Evolutionary conservation across 768 basidiomycete genomes (phyloP).

Genomic region (Rhizopogon salebrosus): DNA sequence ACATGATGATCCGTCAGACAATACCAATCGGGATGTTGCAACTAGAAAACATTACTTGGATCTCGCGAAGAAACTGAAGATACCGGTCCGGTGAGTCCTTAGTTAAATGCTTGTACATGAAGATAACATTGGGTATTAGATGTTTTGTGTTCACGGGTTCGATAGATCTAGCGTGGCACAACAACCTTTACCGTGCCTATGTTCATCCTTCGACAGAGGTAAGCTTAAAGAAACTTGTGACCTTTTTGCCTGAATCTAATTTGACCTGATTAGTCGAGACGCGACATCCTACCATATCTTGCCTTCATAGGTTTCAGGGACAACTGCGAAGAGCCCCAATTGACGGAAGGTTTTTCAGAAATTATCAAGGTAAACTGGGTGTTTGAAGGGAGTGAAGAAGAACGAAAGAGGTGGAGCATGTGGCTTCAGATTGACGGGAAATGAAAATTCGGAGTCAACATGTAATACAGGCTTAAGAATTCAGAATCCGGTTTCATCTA

Average conservation of each 20-base stretch:
- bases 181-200: constrained; percentile 84
- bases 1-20: constrained; percentile 48
- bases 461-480: not conserved
- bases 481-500: not conserved
- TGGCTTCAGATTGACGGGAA: constrained; percentile 82
- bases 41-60: constrained; percentile 73
- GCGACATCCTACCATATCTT: constrained; percentile 51
- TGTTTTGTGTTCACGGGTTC: constrained; percentile 75
- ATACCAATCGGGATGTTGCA: constrained; percentile 76
- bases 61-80: constrained; percentile 49
- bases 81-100: constrained; percentile 49
- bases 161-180: constrained; percentile 86
- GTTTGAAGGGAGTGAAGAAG: constrained; percentile 73
- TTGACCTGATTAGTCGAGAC: constrained; percentile 32
- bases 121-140: constrained; percentile 28
- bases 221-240: not conserved
- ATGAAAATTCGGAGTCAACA: constrained; percentile 22
- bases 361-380: constrained; percentile 75
- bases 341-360: constrained; percentile 72
- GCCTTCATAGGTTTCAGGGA: constrained; percentile 56
- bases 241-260: not conserved
- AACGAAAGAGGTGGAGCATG: constrained; percentile 69
- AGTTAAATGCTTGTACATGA: not conserved
- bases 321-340: constrained; percentile 60
- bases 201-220: constrained; percentile 41